A percentile compares a stretch with the other conserved stretches of the same genome.
These are phyloP conservation scores for Phallus indusiatus DNA, from an alignment of 768 basidiomycete species.

Conservation along the genomic window DNA sequence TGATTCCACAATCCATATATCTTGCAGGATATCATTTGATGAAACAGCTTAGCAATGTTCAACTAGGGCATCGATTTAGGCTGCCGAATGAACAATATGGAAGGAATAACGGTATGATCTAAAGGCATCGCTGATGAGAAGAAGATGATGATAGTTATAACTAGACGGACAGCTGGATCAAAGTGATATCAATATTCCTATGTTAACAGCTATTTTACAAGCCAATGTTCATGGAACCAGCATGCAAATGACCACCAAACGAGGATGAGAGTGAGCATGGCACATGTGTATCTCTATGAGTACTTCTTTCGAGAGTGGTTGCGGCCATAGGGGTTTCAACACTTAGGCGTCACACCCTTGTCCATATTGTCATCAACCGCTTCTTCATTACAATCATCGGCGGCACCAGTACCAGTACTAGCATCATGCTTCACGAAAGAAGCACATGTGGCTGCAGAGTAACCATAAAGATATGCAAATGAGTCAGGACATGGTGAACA, in stretches of 20 bases:
- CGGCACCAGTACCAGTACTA: neutral
- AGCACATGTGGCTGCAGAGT: slow-evolving; percentile 35
- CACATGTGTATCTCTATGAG: neutral
- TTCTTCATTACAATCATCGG: slow-evolving; percentile 13
- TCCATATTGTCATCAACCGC: neutral
- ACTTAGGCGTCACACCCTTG: neutral
- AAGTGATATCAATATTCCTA: slow-evolving; percentile 86
- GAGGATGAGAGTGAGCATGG: too few species aligned
- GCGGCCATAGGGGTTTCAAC: neutral
- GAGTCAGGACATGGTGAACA: slow-evolving; percentile 20
- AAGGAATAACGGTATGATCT: slow-evolving; percentile 44
- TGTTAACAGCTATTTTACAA: slow-evolving; percentile 84
- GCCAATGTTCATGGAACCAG: slow-evolving; percentile 95
- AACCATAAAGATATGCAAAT: slow-evolving; percentile 59
- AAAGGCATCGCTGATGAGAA: slow-evolving; percentile 91
- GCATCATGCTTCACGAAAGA: slow-evolving; percentile 19
- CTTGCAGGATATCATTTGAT: slow-evolving; percentile 80
- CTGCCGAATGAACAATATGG: slow-evolving; percentile 11
- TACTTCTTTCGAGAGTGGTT: neutral
- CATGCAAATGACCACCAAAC: slow-evolving; percentile 35
- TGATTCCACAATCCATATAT: slow-evolving; percentile 70
- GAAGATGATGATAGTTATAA: slow-evolving; percentile 96
- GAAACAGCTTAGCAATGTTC: slow-evolving; percentile 86
- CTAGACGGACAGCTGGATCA: slow-evolving; percentile 86
- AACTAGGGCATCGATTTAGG: slow-evolving; percentile 1